These are phyloP conservation scores for Xylariaceae sp. DNA, from an alignment of 2,329 filamentous ascomycete species.

Conservation along the genomic window DNA sequence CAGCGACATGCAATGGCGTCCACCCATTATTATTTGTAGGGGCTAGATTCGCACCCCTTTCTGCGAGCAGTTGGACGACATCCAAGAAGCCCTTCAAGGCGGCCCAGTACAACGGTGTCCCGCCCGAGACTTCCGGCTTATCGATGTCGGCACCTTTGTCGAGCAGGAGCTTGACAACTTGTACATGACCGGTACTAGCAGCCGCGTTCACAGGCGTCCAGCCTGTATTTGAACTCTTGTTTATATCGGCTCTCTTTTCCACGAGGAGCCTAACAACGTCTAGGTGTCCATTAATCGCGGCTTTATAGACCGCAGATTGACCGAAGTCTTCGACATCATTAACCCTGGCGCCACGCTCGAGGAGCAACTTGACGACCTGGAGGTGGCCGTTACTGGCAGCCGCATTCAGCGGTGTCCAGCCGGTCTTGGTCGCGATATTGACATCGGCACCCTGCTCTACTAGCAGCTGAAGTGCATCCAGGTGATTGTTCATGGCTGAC, in stretches of 20 bases:
- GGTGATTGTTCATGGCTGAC: background rate
- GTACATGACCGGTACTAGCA: background rate
- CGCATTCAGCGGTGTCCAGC: background rate
- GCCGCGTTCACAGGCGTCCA: no score
- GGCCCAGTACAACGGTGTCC: background rate
- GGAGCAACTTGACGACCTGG: background rate
- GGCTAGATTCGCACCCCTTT: background rate
- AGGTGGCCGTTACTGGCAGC: background rate
- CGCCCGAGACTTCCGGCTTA: background rate
- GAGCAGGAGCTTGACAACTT: background rate
- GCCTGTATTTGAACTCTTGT: no score
- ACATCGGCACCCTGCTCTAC: background rate
- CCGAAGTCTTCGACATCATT: no score
- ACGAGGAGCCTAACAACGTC: background rate
- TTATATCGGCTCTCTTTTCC: background rate
- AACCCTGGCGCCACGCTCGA: no score
- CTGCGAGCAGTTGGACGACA: background rate
- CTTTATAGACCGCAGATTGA: constrained; percentile 3
- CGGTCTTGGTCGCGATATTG: background rate
- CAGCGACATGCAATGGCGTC: no score
- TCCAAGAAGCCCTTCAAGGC: background rate
- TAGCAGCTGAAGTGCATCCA: background rate
- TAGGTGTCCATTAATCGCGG: constrained; percentile 1
- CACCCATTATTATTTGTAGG: no score
- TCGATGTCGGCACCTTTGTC: background rate